Evolutionary conservation across 2,329 filamentous ascomycete species (phyloP).

Genomic region (Penicillium occitanis): DNA sequence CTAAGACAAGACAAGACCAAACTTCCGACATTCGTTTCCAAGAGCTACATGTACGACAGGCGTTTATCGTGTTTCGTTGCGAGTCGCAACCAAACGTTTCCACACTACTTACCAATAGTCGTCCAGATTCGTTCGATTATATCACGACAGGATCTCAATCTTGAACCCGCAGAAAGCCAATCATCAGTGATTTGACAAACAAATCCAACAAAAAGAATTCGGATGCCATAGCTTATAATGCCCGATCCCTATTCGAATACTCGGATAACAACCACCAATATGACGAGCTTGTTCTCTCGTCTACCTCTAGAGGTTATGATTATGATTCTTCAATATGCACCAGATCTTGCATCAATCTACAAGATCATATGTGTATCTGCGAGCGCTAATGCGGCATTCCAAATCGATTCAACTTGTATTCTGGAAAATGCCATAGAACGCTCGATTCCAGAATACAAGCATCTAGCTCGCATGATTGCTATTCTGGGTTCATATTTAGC

Average conservation of each 20-base stretch:
- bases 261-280: background rate
- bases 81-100: background rate
- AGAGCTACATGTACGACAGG: background rate
- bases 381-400: conserved; percentile 8
- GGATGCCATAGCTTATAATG: background rate
- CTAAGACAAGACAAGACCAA: background rate
- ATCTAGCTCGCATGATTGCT: conserved; percentile 17
- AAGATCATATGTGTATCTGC: conserved; percentile 13
- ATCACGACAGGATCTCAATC: background rate
- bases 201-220: background rate
- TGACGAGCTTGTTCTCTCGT: conserved; percentile 1
- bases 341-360: background rate
- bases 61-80: background rate
- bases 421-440: conserved; percentile 14
- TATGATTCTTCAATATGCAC: background rate
- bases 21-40: background rate
- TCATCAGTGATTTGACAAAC: background rate
- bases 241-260: background rate
- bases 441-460: conserved; percentile 18
- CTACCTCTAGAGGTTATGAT: conserved; percentile 12
- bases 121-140: background rate
- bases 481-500: conserved; percentile 15
- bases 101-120: background rate
- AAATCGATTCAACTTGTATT: background rate
- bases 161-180: background rate